Evolutionary conservation across 805 yeast species (phyloP), one percentile per base, ranked within the genome.

Genomic region (Nakazawaea peltata): DNA sequence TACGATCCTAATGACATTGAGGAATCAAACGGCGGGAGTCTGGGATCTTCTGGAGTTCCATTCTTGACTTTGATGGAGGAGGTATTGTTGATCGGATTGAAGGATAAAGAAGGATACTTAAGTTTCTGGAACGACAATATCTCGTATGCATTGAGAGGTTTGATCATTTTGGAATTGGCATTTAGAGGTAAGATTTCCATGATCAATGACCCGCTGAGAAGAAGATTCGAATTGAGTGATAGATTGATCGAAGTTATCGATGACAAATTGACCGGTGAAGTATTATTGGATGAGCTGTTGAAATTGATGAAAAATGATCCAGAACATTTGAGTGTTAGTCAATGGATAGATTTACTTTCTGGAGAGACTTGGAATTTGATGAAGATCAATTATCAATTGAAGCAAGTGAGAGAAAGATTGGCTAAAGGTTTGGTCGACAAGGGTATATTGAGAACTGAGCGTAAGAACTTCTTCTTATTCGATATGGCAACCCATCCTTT

Each of bases 401-500:
- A 92, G 54, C 98, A 92, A 63, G 98, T 92, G 4, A 77, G 98
- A 53, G 98, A 92, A 61, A 72, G 98, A 48, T 68, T 92, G 44
- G 94, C 96, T 37, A 92, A 92, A 60, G 98, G 98, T 1, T 68
- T 92, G 35, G 98, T 94, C 26, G 98, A 92, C 58, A 92, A 92
- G 62, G 97, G 98, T 16, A 80, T 92, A 30, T 70, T 94, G 51
- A 79, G 96, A 63, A 92, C 98, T 6, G 98, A 92, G 59, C 77
- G 94, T 57, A 86, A 88, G 56, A 92, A 86, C 62, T 92, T 92
- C 55, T 76, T 92, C 50, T 65, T 92, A 36, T 92, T 92, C 49
- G 98, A 92, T 58, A 92, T 92, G 97, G 95, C 98, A 21, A 92
- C 98, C 7, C 98, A 94, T 59, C 98, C 98, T 6, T 74, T 92